These are phyloP conservation scores for Cinnamomum chago DNA, from an alignment of 164 flowering plant species.

Conservation along the genomic window DNA sequence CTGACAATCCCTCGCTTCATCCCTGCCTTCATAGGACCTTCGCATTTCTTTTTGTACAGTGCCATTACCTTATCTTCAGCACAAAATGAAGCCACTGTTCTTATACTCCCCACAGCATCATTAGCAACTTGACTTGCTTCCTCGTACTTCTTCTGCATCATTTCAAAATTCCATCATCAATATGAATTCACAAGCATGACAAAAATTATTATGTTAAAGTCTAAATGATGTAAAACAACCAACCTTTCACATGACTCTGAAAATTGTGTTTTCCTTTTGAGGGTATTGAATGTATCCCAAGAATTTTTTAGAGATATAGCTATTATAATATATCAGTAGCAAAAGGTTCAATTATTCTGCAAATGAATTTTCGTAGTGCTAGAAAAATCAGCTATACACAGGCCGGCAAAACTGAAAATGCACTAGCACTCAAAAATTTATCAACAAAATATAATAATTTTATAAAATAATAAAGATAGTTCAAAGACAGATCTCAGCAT, in stretches of 20 bases:
- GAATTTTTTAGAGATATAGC: too few relatives aligned
- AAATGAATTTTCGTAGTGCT: background rate
- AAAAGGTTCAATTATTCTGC: background rate
- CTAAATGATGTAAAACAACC: background rate
- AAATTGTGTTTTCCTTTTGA: too few relatives aligned
- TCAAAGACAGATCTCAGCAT: background rate
- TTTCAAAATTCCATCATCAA: background rate
- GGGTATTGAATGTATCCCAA: too few relatives aligned
- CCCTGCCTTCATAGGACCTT: conserved; percentile 37
- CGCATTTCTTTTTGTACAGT: conserved; percentile 34
- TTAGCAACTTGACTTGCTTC: conserved; percentile 65
- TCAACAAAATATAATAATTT: background rate
- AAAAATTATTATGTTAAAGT: too few relatives aligned
- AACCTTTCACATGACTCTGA: background rate
- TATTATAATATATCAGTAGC: too few relatives aligned
- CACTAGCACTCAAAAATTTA: background rate
- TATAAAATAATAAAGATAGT: background rate
- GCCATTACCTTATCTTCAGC: conserved; percentile 54
- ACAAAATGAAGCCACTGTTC: conserved; percentile 69
- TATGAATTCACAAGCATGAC: background rate
- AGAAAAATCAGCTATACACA: background rate
- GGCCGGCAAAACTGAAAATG: background rate
- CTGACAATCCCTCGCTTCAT: conserved; percentile 35
- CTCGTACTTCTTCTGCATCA: conserved; percentile 40
- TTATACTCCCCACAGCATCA: conserved; percentile 63